These are phyloP conservation scores for Mycena rebaudengoi DNA, from an alignment of 768 basidiomycete species.

Conservation along the genomic window DNA sequence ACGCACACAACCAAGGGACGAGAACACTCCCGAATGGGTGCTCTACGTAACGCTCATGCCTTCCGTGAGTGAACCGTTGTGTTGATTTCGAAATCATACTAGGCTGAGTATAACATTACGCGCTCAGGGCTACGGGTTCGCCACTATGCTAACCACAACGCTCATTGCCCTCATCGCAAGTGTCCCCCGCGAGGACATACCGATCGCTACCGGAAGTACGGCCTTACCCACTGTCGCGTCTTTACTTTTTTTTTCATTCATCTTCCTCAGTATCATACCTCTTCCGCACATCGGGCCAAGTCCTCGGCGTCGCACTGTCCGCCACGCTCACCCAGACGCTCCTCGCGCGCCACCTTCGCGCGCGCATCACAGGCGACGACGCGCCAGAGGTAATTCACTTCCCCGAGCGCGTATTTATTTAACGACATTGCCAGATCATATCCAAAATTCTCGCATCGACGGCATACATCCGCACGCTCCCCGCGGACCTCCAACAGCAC, in stretches of 20 bases:
- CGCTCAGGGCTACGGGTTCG: constrained; percentile 67
- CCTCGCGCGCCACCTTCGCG: constrained; percentile 59
- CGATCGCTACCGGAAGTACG: constrained; percentile 76
- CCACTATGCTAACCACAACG: constrained; percentile 63
- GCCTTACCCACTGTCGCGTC: constrained; percentile 3
- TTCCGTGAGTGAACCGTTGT: constrained; percentile 52
- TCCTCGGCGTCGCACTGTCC: constrained; percentile 74
- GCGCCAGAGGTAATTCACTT: constrained; percentile 50
- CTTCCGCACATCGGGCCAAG: constrained; percentile 78
- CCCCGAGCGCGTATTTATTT: neutral
- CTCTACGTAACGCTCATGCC: constrained; percentile 39
- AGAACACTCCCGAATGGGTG: constrained; percentile 27
- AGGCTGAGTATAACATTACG: constrained; percentile 29
- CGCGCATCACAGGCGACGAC: constrained; percentile 64
- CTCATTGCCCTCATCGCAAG: constrained; percentile 71
- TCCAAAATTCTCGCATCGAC: neutral
- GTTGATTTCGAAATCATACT: constrained; percentile 45
- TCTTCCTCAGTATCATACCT: constrained; percentile 66
- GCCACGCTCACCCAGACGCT: constrained; percentile 70
- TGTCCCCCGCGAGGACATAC: constrained; percentile 64
- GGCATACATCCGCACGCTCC: neutral
- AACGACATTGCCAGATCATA: too few relatives aligned
- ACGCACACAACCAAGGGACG: constrained; percentile 14
- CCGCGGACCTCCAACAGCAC: neutral
- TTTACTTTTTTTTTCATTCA: neutral